These are phyloP conservation scores for Fusarium siculi DNA, from an alignment of 2,329 filamentous ascomycete genomes.

Conservation along the genomic window DNA sequence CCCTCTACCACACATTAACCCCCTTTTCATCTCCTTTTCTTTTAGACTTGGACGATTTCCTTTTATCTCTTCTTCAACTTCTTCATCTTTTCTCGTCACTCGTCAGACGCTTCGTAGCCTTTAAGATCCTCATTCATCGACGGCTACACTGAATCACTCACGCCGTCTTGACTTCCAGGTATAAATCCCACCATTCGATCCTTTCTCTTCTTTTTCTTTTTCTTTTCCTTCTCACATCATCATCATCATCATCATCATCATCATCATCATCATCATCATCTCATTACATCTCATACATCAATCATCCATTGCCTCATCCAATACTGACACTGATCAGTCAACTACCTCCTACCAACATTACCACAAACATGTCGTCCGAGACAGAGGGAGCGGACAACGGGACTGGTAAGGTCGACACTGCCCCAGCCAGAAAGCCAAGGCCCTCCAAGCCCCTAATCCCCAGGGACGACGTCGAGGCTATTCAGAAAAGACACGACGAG, in stretches of 20 bases:
- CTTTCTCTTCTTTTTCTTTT: too few species aligned
- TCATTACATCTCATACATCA: not conserved
- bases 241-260: too few species aligned
- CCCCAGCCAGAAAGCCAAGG: not conserved
- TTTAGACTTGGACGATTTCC: not conserved
- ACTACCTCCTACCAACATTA: too few species aligned
- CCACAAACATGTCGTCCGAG: not conserved
- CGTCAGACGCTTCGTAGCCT: not conserved
- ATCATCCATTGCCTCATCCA: not conserved
- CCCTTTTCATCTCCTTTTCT: not conserved
- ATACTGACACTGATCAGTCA: not conserved
- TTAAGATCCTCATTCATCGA: not conserved
- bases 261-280: not conserved
- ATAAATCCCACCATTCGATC: not conserved
- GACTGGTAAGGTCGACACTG: not conserved
- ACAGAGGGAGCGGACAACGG: not conserved
- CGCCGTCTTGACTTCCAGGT: not conserved
- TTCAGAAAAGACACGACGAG: not conserved
- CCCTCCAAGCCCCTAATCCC: not conserved
- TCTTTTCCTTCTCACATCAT: too few species aligned
- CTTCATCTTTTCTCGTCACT: fast-evolving
- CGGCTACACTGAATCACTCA: not conserved
- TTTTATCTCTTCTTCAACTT: not conserved
- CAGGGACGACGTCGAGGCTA: not conserved
- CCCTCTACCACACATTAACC: not conserved